Conservation (phyloP, 129 eudicot species). For the Tanacetum coccineum region DNA sequence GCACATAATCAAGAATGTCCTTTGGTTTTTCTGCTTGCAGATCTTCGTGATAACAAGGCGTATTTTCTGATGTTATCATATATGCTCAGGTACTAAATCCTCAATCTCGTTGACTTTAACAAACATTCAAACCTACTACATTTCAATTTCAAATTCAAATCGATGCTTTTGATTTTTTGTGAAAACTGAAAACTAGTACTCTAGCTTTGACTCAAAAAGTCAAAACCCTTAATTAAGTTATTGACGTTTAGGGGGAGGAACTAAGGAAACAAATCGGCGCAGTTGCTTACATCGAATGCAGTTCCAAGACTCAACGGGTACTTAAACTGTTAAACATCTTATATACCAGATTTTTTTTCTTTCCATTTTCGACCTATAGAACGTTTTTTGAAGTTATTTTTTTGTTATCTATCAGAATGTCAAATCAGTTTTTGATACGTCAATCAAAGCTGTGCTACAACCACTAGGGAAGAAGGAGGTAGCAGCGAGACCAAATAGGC, state of each 20-base stretch:
- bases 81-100: conserved; percentile 53
- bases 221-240: conserved; percentile 11
- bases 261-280: conserved; percentile 12
- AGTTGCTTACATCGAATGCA: conserved; percentile 12
- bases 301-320: conserved; percentile 11
- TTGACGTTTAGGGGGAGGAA: conserved; percentile 15
- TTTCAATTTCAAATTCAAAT: conserved; percentile 8
- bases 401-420: conserved; percentile 2
- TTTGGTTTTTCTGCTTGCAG: conserved; percentile 28
- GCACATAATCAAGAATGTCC: conserved; percentile 17
- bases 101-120: conserved; percentile 6
- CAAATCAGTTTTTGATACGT: conserved; percentile 69
- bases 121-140: conserved; percentile 5
- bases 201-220: conserved; percentile 7
- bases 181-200: not conserved
- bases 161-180: conserved; percentile 5
- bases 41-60: conserved; percentile 86
- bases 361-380: not conserved
- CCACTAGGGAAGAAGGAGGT: conserved; percentile 80
- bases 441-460: conserved; percentile 89
- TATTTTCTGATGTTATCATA: conserved; percentile 61
- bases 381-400: not conserved
- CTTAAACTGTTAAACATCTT: not conserved
- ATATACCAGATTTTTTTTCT: not conserved
- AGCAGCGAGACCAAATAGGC: conserved; percentile 52